Conservation (phyloP, 345 rosid species). For the Aethionema arabicum region DNA sequence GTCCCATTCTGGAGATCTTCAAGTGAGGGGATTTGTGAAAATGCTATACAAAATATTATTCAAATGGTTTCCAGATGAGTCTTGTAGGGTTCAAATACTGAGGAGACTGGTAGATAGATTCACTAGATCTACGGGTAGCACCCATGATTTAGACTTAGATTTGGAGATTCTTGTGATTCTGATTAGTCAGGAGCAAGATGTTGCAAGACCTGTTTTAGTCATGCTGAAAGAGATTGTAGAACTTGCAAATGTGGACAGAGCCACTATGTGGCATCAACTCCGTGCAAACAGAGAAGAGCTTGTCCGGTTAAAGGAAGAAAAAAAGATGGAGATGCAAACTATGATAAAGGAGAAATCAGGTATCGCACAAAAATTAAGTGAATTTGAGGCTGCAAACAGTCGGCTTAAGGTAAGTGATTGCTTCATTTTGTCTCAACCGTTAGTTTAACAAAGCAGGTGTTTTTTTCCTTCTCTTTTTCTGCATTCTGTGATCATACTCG, state of each 20-base stretch:
- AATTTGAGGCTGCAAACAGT: constrained; percentile 65
- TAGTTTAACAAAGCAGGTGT: constrained; percentile 7
- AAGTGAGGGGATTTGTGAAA: constrained; percentile 82
- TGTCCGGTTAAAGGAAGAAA: constrained; percentile 64
- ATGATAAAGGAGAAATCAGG: constrained; percentile 64
- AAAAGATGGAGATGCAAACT: constrained; percentile 61
- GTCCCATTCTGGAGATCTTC: constrained; percentile 66
- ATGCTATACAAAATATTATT: constrained; percentile 74
- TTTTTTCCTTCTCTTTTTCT: background rate
- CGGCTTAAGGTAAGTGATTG: constrained; percentile 70
- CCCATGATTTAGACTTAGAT: constrained; percentile 63
- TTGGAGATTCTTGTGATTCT: constrained; percentile 81
- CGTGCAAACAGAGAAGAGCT: constrained; percentile 81
- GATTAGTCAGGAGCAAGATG: constrained; percentile 82
- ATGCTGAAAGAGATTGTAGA: constrained; percentile 91
- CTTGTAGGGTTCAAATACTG: constrained; percentile 70
- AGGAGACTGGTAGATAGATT: constrained; percentile 89
- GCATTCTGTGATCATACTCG: constrained; percentile 7
- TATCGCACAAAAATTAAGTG: constrained; percentile 66
- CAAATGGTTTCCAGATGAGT: constrained; percentile 83
- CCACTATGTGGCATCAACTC: constrained; percentile 91
- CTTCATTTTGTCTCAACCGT: constrained; percentile 25
- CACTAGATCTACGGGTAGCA: constrained; percentile 60
- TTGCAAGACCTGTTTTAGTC: constrained; percentile 63
- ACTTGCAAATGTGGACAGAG: constrained; percentile 87